Evolutionary conservation across 306 rosid genomes (phyloP).

Genomic region (Neltuma alba): DNA sequence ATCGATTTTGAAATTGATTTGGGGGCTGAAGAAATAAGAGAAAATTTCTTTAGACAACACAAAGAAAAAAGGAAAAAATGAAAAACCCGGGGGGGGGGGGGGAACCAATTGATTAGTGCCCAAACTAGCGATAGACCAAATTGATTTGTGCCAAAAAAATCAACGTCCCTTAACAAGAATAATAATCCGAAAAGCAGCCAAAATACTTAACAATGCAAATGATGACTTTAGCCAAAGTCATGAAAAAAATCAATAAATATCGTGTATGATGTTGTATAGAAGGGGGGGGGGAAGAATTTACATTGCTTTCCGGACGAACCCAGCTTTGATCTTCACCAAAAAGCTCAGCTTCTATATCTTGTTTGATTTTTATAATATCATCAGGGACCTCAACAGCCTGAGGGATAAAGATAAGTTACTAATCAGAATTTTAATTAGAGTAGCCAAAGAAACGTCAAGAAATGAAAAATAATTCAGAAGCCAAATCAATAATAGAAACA

Average conservation of each 20-base stretch:
- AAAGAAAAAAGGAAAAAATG: too few relatives aligned
- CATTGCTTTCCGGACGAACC: conserved; percentile 66
- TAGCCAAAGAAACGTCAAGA: neutral
- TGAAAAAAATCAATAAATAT: neutral
- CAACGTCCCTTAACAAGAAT: neutral
- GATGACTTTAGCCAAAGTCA: neutral
- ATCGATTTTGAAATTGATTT: conserved; percentile 53
- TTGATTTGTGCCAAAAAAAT: neutral
- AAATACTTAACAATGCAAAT: neutral
- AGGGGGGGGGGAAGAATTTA: conserved; percentile 36
- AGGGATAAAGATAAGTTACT: neutral
- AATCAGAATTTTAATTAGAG: neutral
- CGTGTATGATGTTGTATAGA: neutral
- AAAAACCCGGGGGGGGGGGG: too few relatives aligned
- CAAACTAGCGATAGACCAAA: neutral
- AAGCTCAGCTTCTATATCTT: conserved; percentile 69
- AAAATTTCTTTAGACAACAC: neutral
- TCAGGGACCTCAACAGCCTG: conserved; percentile 63
- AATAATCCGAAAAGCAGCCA: neutral
- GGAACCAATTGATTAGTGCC: neutral
- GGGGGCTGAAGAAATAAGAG: conserved; percentile 43
- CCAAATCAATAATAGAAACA: neutral
- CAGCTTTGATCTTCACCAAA: conserved; percentile 74
- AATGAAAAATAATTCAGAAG: conserved; percentile 5
- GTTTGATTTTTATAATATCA: conserved; percentile 63